Evolutionary conservation across 352 stramenopile species (phyloP).

Genomic region (Phytophthora syringae): DNA sequence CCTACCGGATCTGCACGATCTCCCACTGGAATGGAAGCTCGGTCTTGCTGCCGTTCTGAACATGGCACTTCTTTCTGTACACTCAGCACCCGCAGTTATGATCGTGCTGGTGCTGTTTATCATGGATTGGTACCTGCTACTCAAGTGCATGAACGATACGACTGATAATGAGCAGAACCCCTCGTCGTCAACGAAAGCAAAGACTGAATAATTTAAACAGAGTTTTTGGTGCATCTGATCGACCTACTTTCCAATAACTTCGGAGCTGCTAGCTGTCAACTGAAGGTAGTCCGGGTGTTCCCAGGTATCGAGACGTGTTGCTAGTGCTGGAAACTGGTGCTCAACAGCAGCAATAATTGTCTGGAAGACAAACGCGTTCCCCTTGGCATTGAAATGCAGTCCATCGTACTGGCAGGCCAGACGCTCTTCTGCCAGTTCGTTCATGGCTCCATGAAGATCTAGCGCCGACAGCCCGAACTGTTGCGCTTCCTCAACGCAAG

Average conservation of each 20-base stretch:
- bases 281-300: constrained; percentile 41
- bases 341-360: constrained; percentile 30
- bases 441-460: constrained; percentile 36
- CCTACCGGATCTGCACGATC: constrained; percentile 33
- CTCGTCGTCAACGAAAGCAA: constrained; percentile 28
- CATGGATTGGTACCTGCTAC: constrained; percentile 40
- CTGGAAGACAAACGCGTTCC: constrained; percentile 34
- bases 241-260: constrained; percentile 4
- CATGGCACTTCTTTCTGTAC: constrained; percentile 37
- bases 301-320: constrained; percentile 28
- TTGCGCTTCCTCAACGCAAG: constrained; percentile 29
- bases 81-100: constrained; percentile 25
- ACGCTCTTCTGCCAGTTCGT: constrained; percentile 21
- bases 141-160: constrained; percentile 32
- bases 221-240: constrained; percentile 10
- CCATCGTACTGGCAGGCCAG: constrained; percentile 35
- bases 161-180: constrained; percentile 8
- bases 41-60: constrained; percentile 35
- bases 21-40: constrained; percentile 48
- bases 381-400: constrained; percentile 40
- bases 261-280: constrained; percentile 4
- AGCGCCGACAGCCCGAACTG: constrained; percentile 16
- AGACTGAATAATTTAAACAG: constrained; percentile 34
- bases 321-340: constrained; percentile 29
- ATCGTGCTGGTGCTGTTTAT: constrained; percentile 39